These are phyloP conservation scores for Scutellaria baicalensis DNA, from an alignment of 257 asterid genomes.

Conservation along the genomic window DNA sequence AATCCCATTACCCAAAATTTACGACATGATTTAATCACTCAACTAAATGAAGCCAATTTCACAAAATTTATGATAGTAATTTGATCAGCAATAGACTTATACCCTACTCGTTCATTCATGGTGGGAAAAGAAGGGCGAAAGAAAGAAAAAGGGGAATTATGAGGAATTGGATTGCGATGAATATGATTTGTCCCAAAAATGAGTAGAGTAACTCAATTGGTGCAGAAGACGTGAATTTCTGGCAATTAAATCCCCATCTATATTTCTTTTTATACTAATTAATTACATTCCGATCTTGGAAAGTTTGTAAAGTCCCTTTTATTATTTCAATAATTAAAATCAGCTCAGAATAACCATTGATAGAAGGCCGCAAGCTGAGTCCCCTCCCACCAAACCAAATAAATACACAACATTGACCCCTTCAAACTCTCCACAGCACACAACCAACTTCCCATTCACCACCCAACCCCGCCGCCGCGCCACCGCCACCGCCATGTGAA, in stretches of 20 bases:
- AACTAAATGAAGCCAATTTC: too few species aligned
- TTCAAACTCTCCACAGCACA: background rate
- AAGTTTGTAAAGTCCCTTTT: background rate
- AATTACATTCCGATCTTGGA: background rate
- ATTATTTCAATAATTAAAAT: background rate
- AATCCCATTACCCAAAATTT: too few species aligned
- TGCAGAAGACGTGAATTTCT: too few species aligned
- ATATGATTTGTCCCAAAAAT: too few species aligned
- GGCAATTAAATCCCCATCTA: background rate
- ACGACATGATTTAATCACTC: too few species aligned
- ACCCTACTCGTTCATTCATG: too few species aligned
- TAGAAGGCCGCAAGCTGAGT: background rate
- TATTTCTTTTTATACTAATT: background rate
- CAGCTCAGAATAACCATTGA: background rate
- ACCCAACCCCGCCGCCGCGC: conserved; percentile 7
- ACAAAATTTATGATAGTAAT: too few species aligned
- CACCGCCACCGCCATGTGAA: background rate
- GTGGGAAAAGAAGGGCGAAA: too few species aligned
- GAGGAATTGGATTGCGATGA: too few species aligned
- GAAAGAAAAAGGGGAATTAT: too few species aligned
- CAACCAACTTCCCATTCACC: conserved; percentile 3
- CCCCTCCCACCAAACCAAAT: conserved; percentile 19
- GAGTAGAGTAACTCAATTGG: too few species aligned
- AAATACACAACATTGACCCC: conserved; percentile 7
- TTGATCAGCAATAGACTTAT: too few species aligned